A percentile compares a stretch with the other conserved stretches of the same genome.
Conservation (phyloP, 2,329 filamentous ascomycete species). For the Venturiaceae sp. region DNA sequence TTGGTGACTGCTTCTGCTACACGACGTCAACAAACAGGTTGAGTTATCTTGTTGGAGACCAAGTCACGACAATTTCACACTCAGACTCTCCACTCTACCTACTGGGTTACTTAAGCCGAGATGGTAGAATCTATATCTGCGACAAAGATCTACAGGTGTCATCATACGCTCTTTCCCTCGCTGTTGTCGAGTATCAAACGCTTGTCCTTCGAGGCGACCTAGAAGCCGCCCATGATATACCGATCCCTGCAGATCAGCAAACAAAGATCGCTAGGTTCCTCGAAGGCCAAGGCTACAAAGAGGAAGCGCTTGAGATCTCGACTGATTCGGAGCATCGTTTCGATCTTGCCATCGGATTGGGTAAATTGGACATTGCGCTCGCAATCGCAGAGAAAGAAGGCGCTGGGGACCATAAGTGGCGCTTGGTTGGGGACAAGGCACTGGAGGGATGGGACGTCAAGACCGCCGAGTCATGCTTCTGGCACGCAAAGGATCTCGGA, state of each 20-base stretch:
- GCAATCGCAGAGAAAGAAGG: constrained; percentile 75
- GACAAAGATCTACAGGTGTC: constrained; percentile 93
- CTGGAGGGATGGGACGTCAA: constrained; percentile 77
- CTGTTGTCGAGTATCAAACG: constrained; percentile 94
- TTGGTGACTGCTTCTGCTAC: constrained; percentile 98
- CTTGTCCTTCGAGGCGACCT: constrained; percentile 88
- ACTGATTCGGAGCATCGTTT: constrained; percentile 96
- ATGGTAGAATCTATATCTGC: constrained; percentile 88
- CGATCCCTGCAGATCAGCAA: constrained; percentile 84
- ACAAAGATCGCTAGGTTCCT: constrained; percentile 98
- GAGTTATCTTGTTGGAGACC: constrained; percentile 95
- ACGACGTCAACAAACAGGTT: constrained; percentile 93
- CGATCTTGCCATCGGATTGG: constrained; percentile 75
- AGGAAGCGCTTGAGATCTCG: constrained; percentile 86
- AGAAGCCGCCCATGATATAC: constrained; percentile 79
- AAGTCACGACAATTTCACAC: constrained; percentile 95
- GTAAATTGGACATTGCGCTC: constrained; percentile 75
- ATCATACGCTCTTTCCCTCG: constrained; percentile 82
- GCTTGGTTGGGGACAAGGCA: constrained; percentile 88
- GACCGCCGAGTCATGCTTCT: constrained; percentile 88
- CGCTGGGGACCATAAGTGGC: constrained; percentile 88
- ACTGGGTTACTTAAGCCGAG: constrained; percentile 87
- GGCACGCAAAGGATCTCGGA: constrained; percentile 79
- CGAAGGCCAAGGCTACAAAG: constrained; percentile 94
- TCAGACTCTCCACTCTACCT: constrained; percentile 95